Conservation (phyloP, 345 rosid genomes). For the Lenwebbia sp. region DNA sequence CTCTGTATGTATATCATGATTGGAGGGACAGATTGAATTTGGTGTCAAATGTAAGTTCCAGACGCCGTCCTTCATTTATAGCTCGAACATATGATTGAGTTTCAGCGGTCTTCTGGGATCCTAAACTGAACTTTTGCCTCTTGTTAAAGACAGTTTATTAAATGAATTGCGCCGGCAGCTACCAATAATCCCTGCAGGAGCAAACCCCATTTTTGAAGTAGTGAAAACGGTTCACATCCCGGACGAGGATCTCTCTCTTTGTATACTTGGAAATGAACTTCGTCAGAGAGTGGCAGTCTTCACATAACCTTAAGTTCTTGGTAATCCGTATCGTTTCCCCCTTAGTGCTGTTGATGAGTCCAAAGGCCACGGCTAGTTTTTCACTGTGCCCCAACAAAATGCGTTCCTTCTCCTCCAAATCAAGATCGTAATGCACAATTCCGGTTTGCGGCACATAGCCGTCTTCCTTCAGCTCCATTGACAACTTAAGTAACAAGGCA, state of each 20-base stretch:
- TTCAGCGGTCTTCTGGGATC: not conserved
- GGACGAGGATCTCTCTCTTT: conserved; percentile 65
- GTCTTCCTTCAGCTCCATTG: conserved; percentile 70
- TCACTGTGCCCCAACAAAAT: conserved; percentile 83
- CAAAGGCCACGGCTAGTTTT: conserved; percentile 78
- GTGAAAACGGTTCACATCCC: conserved; percentile 85
- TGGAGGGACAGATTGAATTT: not conserved
- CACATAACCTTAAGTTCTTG: conserved; percentile 80
- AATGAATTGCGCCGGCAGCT: not conserved
- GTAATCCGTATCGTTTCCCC: conserved; percentile 72
- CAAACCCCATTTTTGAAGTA: conserved; percentile 68
- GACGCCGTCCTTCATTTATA: not conserved
- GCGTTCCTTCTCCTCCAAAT: conserved; percentile 57
- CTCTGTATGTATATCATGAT: not conserved
- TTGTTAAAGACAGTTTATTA: not conserved
- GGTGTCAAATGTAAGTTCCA: not conserved
- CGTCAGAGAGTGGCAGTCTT: conserved; percentile 78
- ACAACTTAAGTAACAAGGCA: conserved; percentile 49
- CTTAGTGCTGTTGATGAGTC: conserved; percentile 52
- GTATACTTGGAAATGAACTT: conserved; percentile 70
- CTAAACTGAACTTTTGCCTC: not conserved
- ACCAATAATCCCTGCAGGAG: conserved; percentile 90
- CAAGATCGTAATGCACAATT: conserved; percentile 79
- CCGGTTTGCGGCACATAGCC: conserved; percentile 76
- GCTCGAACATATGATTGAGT: not conserved